A percentile compares a stretch with the other conserved stretches of the same genome.
Conservation (phyloP, 2,329 filamentous ascomycete species). For the Sporothrix phasma region DNA sequence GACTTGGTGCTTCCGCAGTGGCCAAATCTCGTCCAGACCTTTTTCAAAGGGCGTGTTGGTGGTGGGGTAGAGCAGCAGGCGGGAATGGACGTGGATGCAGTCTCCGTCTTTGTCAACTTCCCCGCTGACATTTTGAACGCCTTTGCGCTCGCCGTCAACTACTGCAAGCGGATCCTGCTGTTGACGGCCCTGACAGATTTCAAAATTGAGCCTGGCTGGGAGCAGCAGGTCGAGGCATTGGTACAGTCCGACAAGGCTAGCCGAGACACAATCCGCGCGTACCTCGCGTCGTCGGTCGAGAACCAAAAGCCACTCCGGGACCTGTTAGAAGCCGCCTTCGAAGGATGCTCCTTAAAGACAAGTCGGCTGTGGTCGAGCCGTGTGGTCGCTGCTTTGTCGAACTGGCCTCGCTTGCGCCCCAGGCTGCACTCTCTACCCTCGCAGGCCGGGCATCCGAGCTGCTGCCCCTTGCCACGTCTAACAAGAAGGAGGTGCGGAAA, state of each 20-base stretch:
- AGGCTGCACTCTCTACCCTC: constrained; percentile 37
- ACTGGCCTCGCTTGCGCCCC: constrained; percentile 33
- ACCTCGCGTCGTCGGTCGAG: constrained; percentile 30
- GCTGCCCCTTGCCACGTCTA: constrained; percentile 54
- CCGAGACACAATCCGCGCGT: constrained; percentile 47
- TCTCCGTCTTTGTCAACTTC: constrained; percentile 38
- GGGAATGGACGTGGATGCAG: constrained; percentile 31
- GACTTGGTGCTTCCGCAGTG: constrained; percentile 38
- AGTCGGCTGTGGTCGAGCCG: constrained; percentile 33
- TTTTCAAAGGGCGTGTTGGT: constrained; percentile 33
- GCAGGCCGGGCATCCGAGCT: constrained; percentile 42
- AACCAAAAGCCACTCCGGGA: constrained; percentile 27
- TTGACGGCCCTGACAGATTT: constrained; percentile 39
- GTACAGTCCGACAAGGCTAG: constrained; percentile 60
- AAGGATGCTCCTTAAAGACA: constrained; percentile 41
- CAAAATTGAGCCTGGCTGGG: constrained; percentile 71
- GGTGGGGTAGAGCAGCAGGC: neutral
- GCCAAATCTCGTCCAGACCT: constrained; percentile 39
- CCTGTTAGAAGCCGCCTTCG: constrained; percentile 46
- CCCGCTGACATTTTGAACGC: constrained; percentile 39
- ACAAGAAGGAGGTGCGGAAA: constrained; percentile 57
- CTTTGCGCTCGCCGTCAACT: constrained; percentile 60
- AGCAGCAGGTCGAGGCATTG: constrained; percentile 63
- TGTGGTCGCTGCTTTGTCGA: constrained; percentile 45
- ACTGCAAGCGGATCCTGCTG: constrained; percentile 48